phyloP scores from a whole-genome alignment of 768 basidiomycete species.

The Psilocybe azurescens region DNA sequence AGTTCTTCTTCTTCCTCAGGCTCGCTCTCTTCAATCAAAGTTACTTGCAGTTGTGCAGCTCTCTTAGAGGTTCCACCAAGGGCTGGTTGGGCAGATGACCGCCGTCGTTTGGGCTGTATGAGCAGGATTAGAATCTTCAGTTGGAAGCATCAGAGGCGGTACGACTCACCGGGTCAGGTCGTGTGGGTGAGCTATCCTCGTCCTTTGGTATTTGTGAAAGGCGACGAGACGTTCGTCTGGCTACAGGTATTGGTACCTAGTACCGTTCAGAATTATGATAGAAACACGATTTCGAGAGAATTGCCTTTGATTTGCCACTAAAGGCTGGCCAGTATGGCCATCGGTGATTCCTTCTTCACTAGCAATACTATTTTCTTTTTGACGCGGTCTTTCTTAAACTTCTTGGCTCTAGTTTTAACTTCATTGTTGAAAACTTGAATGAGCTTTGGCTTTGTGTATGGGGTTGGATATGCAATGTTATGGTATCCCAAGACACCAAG shows the following conservation, averaged over 20 bases:
- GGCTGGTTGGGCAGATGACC: conserved; percentile 79
- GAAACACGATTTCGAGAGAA: conserved; percentile 12
- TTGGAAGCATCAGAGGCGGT: conserved; percentile 1
- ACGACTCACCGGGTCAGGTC: conserved; percentile 61
- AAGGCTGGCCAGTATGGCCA: conserved; percentile 77
- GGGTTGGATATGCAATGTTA: conserved; percentile 73
- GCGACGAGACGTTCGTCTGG: conserved; percentile 57
- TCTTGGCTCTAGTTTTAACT: conserved; percentile 62
- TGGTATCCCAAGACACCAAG: conserved; percentile 80
- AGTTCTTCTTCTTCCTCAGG: conserved; percentile 65
- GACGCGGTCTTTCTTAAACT: conserved; percentile 66
- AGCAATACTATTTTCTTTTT: conserved; percentile 71
- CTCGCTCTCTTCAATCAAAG: conserved; percentile 76
- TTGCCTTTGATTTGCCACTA: conserved; percentile 53
- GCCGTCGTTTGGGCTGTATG: conserved; percentile 73
- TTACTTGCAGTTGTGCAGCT: conserved; percentile 41
- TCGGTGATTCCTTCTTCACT: conserved; percentile 86
- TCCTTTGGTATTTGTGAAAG: conserved; percentile 65
- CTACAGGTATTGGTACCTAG: conserved; percentile 18
- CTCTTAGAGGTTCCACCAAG: conserved; percentile 57
- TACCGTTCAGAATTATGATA: background rate
- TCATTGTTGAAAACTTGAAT: conserved; percentile 80
- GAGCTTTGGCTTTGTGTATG: conserved; percentile 79
- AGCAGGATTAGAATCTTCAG: conserved; percentile 16
- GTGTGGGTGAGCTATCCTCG: conserved; percentile 41